These are phyloP conservation scores for Phytophthora cactorum DNA, from an alignment of 352 stramenopile genomes.

Conservation along the genomic window DNA sequence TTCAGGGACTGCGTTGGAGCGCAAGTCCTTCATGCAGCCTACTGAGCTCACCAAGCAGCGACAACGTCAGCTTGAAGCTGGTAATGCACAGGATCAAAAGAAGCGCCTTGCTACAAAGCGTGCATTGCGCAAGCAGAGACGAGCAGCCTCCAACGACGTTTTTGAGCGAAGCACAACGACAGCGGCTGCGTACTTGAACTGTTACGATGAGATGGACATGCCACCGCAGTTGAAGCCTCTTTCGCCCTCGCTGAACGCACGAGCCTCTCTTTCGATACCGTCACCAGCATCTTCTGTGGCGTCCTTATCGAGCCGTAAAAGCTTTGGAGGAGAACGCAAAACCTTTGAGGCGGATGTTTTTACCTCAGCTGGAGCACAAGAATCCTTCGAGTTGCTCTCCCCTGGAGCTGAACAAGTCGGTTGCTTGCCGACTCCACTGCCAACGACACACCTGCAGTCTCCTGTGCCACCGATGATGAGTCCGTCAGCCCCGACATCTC, in stretches of 20 bases:
- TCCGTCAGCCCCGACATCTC: conserved; percentile 12
- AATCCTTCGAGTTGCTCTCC: conserved; percentile 34
- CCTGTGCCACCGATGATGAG: conserved; percentile 27
- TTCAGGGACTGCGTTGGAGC: conserved; percentile 39
- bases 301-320: conserved; percentile 24
- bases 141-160: conserved; percentile 45
- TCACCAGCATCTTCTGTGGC: conserved; percentile 31
- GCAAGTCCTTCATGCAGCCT: conserved; percentile 67
- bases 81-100: conserved; percentile 25
- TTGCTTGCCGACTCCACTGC: conserved; percentile 23
- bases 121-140: conserved; percentile 43
- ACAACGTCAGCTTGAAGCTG: conserved; percentile 34
- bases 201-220: conserved; percentile 49
- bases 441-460: conserved; percentile 31
- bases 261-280: conserved; percentile 6
- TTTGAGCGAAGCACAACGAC: conserved; percentile 44
- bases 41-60: conserved; percentile 56
- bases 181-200: conserved; percentile 32
- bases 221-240: conserved; percentile 34
- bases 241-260: conserved; percentile 28
- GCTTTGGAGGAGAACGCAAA: conserved; percentile 15
- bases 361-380: background rate
- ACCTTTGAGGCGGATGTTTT: conserved; percentile 12
- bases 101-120: conserved; percentile 40
- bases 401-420: conserved; percentile 27